Percentiles rank a stretch among this genome's conserved stretches.
These are phyloP conservation scores for Dendrocalamus sinicus DNA, from an alignment of 176 grass and related monocot species.

Conservation along the genomic window DNA sequence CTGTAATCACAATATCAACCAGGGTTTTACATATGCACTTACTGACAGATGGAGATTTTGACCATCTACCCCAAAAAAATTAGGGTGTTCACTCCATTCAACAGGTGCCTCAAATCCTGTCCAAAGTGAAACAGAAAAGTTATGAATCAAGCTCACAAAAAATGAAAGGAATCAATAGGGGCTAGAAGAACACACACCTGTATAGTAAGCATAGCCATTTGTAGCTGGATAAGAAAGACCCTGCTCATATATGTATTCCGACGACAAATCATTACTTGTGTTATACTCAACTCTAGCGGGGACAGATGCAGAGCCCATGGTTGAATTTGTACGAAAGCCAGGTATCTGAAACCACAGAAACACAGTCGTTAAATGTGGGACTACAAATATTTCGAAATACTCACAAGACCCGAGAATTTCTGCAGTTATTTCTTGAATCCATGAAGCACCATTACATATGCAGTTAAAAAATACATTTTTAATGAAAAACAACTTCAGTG, in stretches of 20 bases:
- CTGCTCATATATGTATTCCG: slow-evolving; percentile 63
- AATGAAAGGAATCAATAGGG: background rate
- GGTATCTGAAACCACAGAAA: slow-evolving; percentile 64
- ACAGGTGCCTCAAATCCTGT: slow-evolving; percentile 62
- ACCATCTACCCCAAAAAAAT: slow-evolving; percentile 61
- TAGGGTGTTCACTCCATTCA: slow-evolving; percentile 58
- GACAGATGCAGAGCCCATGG: slow-evolving; percentile 43
- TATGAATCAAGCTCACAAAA: slow-evolving; percentile 5
- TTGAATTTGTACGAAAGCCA: slow-evolving; percentile 47
- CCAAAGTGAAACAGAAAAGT: slow-evolving; percentile 15
- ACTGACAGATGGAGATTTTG: slow-evolving; percentile 58
- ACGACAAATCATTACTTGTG: slow-evolving; percentile 44
- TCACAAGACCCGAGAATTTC: background rate
- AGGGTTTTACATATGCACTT: slow-evolving; percentile 24
- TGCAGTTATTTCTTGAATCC: background rate
- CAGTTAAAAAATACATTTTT: background rate
- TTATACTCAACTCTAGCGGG: slow-evolving; percentile 52
- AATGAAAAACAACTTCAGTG: background rate
- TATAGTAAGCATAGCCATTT: slow-evolving; percentile 60
- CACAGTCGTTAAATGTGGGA: background rate
- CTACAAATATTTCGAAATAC: slow-evolving; percentile 5
- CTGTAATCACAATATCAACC: slow-evolving; percentile 10
- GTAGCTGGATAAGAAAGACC: slow-evolving; percentile 63
- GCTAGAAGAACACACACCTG: slow-evolving; percentile 45
- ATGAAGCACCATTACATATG: background rate